A percentile compares a stretch with the other conserved stretches of the same genome.
These are phyloP conservation scores for Ustilago loliicola DNA, from an alignment of 1,284 basidiomycete genomes.

Conservation along the genomic window DNA sequence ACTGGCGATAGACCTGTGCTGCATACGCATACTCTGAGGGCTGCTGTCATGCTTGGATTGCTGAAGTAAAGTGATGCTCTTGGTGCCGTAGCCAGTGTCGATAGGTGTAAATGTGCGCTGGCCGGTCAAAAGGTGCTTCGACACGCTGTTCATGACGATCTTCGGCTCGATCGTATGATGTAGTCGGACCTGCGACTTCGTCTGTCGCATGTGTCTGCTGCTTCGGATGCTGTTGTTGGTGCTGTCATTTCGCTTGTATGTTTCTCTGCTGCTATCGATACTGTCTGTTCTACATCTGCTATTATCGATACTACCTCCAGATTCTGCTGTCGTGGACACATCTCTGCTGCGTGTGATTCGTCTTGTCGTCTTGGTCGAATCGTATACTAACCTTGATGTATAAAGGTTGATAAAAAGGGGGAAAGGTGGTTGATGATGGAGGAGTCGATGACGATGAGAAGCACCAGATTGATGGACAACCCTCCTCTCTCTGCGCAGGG, in stretches of 20 bases:
- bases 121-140: not conserved
- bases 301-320: not conserved
- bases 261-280: slow-evolving; percentile 1
- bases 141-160: not conserved
- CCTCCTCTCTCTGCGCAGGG: not conserved
- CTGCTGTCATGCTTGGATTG: no score
- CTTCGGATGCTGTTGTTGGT: not conserved
- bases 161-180: not conserved
- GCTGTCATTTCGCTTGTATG: not conserved
- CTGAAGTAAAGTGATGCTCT: no score
- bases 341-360: slow-evolving; percentile 3
- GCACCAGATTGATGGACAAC: not conserved
- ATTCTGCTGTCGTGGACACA: slow-evolving; percentile 6
- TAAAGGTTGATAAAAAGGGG: slow-evolving; percentile 43
- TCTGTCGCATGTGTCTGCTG: not conserved
- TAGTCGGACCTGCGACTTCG: not conserved
- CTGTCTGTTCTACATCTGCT: not conserved
- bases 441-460: slow-evolving; percentile 21
- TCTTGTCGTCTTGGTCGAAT: slow-evolving; percentile 6
- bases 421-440: slow-evolving; percentile 32
- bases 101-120: not conserved
- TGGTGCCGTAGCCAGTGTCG: not conserved
- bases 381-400: slow-evolving; percentile 44
- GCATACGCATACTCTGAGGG: no score
- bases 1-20: no score